phyloP scores from a whole-genome alignment of 805 yeast species.

The Candida taoyuanica region DNA sequence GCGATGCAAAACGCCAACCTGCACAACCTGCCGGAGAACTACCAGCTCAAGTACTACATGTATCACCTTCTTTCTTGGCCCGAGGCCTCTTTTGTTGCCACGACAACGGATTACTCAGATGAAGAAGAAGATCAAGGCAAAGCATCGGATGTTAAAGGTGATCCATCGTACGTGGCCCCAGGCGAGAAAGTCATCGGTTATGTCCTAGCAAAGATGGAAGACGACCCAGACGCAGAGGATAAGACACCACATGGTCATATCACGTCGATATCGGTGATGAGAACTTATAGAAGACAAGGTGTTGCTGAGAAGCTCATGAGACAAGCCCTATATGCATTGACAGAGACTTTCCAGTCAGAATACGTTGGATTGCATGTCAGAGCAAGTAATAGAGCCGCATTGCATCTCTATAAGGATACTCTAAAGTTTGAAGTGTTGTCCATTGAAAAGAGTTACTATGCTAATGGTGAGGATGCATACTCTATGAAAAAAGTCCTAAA shows the following conservation, averaged over 20 bases:
- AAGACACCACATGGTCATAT: slow-evolving; percentile 85
- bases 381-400: slow-evolving; percentile 88
- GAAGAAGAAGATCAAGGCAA: slow-evolving; percentile 15
- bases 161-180: slow-evolving; percentile 56
- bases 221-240: slow-evolving; percentile 74
- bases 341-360: slow-evolving; percentile 76
- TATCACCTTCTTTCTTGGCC: slow-evolving; percentile 97
- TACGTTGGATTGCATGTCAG: slow-evolving; percentile 91
- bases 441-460: slow-evolving; percentile 86
- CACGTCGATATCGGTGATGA: slow-evolving; percentile 90
- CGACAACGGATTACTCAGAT: slow-evolving; percentile 38
- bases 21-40: slow-evolving; percentile 91
- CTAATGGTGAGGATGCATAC: slow-evolving; percentile 97
- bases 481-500: slow-evolving; percentile 77
- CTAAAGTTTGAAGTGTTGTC: slow-evolving; percentile 75
- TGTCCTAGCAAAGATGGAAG: slow-evolving; percentile 95
- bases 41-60: slow-evolving; percentile 85
- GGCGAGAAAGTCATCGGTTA: slow-evolving; percentile 92
- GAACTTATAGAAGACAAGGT: slow-evolving; percentile 94
- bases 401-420: slow-evolving; percentile 85
- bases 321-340: slow-evolving; percentile 72
- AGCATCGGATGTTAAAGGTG: slow-evolving; percentile 39
- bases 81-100: slow-evolving; percentile 93
- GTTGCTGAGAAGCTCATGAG: slow-evolving; percentile 89
- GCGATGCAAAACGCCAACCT: slow-evolving; percentile 95